Conservation (phyloP, 306 rosid genomes). For the Rosa chinensis region DNA sequence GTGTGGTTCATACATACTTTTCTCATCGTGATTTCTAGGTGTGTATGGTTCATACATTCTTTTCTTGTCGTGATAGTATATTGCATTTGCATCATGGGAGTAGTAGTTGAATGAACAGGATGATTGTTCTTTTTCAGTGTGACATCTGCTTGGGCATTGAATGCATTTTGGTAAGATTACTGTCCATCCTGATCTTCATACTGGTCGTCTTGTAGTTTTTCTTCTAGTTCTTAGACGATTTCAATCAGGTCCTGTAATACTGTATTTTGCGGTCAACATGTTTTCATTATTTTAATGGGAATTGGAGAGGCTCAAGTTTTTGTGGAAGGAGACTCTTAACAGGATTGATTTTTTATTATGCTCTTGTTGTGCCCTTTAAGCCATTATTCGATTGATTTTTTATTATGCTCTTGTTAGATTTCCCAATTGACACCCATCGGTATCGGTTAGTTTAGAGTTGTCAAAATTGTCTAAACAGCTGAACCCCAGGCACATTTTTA, state of each 20-base stretch:
- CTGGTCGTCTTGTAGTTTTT: background rate
- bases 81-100: background rate
- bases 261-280: background rate
- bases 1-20: background rate
- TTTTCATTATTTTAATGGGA: background rate
- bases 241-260: background rate
- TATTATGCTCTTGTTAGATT: background rate
- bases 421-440: background rate
- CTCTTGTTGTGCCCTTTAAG: background rate
- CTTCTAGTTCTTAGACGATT: background rate
- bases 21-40: background rate
- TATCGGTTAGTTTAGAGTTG: background rate
- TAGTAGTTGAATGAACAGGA: background rate
- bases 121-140: background rate
- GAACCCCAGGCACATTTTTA: background rate
- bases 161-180: background rate
- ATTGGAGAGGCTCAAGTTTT: background rate
- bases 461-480: background rate
- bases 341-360: no score
- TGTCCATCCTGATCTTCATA: background rate
- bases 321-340: background rate
- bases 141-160: background rate
- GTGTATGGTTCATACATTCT: no score
- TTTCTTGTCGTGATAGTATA: background rate
- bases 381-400: no score